Evolutionary conservation across 768 basidiomycete species (phyloP).

Genomic region (Auriscalpium microsporum): DNA sequence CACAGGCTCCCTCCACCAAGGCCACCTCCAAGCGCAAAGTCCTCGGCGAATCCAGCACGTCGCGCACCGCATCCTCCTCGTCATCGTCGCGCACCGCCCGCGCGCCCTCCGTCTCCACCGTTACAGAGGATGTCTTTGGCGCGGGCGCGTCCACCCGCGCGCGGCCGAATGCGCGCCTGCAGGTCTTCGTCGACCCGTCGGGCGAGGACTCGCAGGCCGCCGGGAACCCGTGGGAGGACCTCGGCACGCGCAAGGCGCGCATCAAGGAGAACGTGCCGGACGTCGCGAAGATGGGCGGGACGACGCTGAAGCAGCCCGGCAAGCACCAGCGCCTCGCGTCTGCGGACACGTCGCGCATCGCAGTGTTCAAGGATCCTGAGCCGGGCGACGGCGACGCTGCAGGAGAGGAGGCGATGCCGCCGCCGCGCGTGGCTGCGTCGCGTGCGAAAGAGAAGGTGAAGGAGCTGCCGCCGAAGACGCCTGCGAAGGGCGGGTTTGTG

Average conservation of each 20-base stretch:
- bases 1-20: constrained; percentile 23
- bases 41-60: constrained; percentile 34
- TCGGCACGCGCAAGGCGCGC: constrained; percentile 70
- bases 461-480: constrained; percentile 25
- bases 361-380: constrained; percentile 56
- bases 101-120: constrained; percentile 20
- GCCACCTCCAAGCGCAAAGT: constrained; percentile 29
- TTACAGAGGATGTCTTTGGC: constrained; percentile 23
- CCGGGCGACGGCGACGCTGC: constrained; percentile 24
- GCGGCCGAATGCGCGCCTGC: constrained; percentile 49
- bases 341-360: constrained; percentile 43
- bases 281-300: constrained; percentile 57
- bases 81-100: constrained; percentile 13
- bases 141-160: constrained; percentile 24
- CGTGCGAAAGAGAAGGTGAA: constrained; percentile 22
- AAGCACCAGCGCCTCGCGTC: constrained; percentile 45
- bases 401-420: constrained; percentile 15
- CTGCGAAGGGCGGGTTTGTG: constrained; percentile 19
- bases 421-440: constrained; percentile 28
- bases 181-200: constrained; percentile 66
- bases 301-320: constrained; percentile 57
- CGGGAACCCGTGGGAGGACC: constrained; percentile 49
- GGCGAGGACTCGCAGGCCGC: constrained; percentile 40
- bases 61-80: constrained; percentile 2
- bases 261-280: constrained; percentile 74